Evolutionary conservation across 768 basidiomycete species (phyloP).

Genomic region (Russula brevipes): DNA sequence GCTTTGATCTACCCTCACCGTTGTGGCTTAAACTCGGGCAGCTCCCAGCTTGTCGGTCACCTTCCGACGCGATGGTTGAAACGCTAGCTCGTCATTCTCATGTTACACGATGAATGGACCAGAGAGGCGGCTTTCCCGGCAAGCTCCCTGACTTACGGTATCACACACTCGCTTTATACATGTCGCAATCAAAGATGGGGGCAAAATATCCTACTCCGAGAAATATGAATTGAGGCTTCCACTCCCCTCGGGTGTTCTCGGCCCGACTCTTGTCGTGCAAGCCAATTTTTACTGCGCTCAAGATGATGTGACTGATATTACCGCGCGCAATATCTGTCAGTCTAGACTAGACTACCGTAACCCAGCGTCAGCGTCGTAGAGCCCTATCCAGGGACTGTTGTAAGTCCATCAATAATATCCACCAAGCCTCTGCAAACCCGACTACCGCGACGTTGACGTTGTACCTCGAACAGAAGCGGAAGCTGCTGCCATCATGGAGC

Average conservation of each 20-base stretch:
- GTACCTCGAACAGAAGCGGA: slow-evolving; percentile 3
- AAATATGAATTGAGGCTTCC: background rate
- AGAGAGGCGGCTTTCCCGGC: background rate
- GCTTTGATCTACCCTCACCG: background rate
- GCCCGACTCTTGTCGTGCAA: background rate
- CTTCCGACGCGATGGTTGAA: background rate
- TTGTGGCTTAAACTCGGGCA: background rate
- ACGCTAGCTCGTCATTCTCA: background rate
- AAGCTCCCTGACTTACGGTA: background rate
- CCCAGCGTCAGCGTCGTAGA: background rate
- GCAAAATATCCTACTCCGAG: background rate
- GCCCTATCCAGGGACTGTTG: background rate
- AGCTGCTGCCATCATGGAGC: background rate
- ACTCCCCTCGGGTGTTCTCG: background rate
- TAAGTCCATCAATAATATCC: background rate
- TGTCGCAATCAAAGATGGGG: background rate
- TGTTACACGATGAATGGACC: background rate
- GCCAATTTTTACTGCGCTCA: background rate
- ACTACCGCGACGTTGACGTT: background rate
- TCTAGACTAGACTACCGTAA: background rate
- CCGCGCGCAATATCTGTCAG: background rate
- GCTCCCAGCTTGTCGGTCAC: background rate
- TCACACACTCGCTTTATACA: background rate
- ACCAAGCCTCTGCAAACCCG: background rate
- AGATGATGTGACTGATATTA: background rate